Evolutionary conservation across 1,284 basidiomycete species (phyloP), one percentile per base, ranked within the genome.

Genomic region (Agroathelia rolfsii): DNA sequence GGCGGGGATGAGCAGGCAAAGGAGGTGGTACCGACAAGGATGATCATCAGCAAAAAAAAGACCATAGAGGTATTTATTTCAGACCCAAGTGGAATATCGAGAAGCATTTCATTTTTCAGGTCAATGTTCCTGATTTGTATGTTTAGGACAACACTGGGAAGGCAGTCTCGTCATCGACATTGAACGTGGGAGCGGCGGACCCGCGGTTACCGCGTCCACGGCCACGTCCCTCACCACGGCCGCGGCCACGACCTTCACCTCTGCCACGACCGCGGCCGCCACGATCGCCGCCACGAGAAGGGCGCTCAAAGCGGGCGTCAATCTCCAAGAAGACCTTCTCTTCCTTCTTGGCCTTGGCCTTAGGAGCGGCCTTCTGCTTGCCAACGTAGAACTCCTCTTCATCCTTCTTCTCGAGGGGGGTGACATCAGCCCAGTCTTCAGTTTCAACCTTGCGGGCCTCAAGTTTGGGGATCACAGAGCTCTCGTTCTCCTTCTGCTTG

Each of bases 121-220:
- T n/a, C n/a, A n/a, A n/a, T n/a, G n/a, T n/a, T n/a, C n/a, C n/a
- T n/a, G n/a, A n/a, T n/a, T n/a, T n/a, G n/a, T n/a, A n/a, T n/a
- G n/a, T n/a, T 59, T 58, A 83, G 50, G 77, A 67, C 44, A 89
- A 69, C 43, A 85, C 83, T 33, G 87, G 86, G 76, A 90, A 92
- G 37, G 83, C 85, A 20, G 62, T 64, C 58, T 84, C 68, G 58
- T 92, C 86, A 49, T 75, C 73, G 45, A 85, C 76, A 51, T 79
- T 68, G 59, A 84, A 61, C 35, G 51, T 42, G 34, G 58, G 43
- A 32, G 53, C 39, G 36, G 42, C 33, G 15, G 49, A 46, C 41
- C 50, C 12, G 48, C 50, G 31, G 55, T 56, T 23, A 49, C 53
- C 60, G 35, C 66, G 58, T 26, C 66, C 59, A 42, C 66, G 64